These are phyloP conservation scores for Phytopythium litorale DNA, from an alignment of 352 stramenopile species.

Conservation along the genomic window DNA sequence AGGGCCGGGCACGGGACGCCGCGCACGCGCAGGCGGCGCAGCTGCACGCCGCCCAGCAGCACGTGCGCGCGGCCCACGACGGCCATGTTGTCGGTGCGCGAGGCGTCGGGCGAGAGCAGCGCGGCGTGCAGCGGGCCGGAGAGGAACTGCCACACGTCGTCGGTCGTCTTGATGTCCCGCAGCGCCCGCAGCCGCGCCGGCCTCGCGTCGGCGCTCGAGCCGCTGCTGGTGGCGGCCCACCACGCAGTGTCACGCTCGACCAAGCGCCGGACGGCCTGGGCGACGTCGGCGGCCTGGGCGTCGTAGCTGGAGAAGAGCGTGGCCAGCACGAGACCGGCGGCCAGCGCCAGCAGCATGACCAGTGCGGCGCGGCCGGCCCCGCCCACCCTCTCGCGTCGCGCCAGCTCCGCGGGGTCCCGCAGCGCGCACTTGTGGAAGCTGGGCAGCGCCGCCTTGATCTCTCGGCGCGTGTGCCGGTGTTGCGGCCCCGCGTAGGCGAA, in stretches of 20 bases:
- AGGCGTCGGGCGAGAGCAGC: constrained; percentile 40
- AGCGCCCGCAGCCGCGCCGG: constrained; percentile 15
- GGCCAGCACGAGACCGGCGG: constrained; percentile 42
- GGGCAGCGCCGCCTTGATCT: constrained; percentile 59
- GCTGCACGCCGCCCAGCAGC: constrained; percentile 57
- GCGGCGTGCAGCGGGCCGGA: constrained; percentile 28
- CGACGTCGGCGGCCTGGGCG: constrained; percentile 33
- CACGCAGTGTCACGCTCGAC: constrained; percentile 21
- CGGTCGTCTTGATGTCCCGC: constrained; percentile 27
- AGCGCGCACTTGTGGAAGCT: constrained; percentile 70
- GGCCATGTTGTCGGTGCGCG: constrained; percentile 64
- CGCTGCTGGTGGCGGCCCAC: constrained; percentile 2
- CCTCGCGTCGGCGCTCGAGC: neutral
- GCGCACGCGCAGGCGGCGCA: constrained; percentile 46
- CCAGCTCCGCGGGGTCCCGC: constrained; percentile 45
- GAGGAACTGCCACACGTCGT: constrained; percentile 58
- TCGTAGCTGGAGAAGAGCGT: constrained; percentile 42
- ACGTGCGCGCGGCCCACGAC: constrained; percentile 40
- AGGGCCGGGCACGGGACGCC: constrained; percentile 15
- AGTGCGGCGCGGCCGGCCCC: constrained; percentile 36
- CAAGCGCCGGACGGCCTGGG: constrained; percentile 19
- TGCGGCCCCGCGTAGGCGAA: constrained; percentile 60
- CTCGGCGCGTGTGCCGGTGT: constrained; percentile 59
- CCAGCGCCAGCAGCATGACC: constrained; percentile 36
- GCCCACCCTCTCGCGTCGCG: constrained; percentile 28